These are phyloP conservation scores for Penicillium sp. DNA, from an alignment of 2,329 filamentous ascomycete species.

Conservation along the genomic window DNA sequence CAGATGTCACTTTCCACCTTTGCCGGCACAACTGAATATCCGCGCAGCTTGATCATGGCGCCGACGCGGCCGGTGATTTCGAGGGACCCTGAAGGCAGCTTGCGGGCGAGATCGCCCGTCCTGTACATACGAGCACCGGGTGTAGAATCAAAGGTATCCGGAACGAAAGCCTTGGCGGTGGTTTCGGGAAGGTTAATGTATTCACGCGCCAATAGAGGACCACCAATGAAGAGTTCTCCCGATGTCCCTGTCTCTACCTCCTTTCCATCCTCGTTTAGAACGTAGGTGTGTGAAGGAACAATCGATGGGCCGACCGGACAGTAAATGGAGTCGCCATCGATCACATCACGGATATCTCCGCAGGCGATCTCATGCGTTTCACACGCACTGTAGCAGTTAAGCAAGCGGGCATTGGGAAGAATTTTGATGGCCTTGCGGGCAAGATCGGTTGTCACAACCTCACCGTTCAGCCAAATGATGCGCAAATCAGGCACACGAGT, in stretches of 20 bases:
- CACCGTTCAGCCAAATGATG: conserved; percentile 77
- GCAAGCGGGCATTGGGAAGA: conserved; percentile 66
- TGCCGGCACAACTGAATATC: conserved; percentile 74
- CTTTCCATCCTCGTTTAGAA: conserved; percentile 68
- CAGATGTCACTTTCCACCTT: conserved; percentile 74
- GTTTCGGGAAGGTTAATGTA: conserved; percentile 80
- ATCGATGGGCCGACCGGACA: conserved; percentile 73
- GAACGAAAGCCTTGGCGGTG: conserved; percentile 69
- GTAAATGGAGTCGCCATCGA: conserved; percentile 63
- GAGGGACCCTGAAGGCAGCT: conserved; percentile 66
- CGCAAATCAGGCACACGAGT: conserved; percentile 64
- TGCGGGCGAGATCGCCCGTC: conserved; percentile 69
- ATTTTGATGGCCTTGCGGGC: conserved; percentile 66
- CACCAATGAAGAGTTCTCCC: conserved; percentile 75
- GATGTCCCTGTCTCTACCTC: conserved; percentile 61
- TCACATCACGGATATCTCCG: conserved; percentile 69
- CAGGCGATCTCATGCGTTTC: conserved; percentile 80
- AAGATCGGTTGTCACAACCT: conserved; percentile 77
- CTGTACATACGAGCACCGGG: conserved; percentile 69
- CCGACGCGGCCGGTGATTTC: conserved; percentile 76
- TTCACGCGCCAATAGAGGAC: conserved; percentile 69
- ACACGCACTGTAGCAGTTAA: conserved; percentile 80
- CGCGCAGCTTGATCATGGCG: conserved; percentile 77
- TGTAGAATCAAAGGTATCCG: conserved; percentile 62
- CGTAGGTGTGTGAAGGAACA: conserved; percentile 67